Conservation (phyloP, 1,284 basidiomycete genomes). For the Ustilago cynodontis region DNA sequence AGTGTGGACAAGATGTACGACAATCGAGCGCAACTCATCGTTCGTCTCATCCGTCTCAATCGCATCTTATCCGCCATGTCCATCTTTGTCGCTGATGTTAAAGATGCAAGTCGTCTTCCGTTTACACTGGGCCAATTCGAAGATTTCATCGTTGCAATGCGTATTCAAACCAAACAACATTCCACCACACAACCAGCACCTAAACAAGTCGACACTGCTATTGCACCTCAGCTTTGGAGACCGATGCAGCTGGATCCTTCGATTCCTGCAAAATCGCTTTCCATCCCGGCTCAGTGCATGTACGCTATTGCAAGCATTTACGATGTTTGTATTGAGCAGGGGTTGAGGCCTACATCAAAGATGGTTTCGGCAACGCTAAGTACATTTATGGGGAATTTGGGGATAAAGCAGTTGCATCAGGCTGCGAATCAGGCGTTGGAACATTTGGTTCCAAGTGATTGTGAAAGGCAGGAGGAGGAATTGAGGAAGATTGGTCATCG, state of each 20-base stretch:
- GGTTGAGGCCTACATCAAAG: slow-evolving; percentile 15
- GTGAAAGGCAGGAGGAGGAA: neutral
- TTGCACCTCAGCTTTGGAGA: slow-evolving; percentile 21
- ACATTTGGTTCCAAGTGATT: slow-evolving; percentile 8
- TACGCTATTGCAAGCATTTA: slow-evolving; percentile 48
- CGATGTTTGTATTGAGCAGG: slow-evolving; percentile 24
- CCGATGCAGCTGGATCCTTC: slow-evolving; percentile 22
- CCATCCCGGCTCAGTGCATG: slow-evolving; percentile 42
- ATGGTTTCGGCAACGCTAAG: slow-evolving; percentile 41
- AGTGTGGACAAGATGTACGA: slow-evolving; percentile 4
- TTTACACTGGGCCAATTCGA: slow-evolving; percentile 28
- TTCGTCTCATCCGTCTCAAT: slow-evolving; percentile 32
- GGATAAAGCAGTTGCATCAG: slow-evolving; percentile 13
- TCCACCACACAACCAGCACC: slow-evolving; percentile 22
- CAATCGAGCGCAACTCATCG: slow-evolving; percentile 26
- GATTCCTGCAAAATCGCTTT: slow-evolving; percentile 29
- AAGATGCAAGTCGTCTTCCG: slow-evolving; percentile 14
- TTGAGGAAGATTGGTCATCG: slow-evolving; percentile 21
- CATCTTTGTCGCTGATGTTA: slow-evolving; percentile 25
- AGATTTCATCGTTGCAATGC: slow-evolving; percentile 31
- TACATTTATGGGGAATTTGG: slow-evolving; percentile 15
- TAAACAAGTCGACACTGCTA: neutral
- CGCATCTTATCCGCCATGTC: slow-evolving; percentile 51
- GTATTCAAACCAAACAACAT: slow-evolving; percentile 22
- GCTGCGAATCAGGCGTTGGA: slow-evolving; percentile 14